Evolutionary conservation across 2,329 filamentous ascomycete species (phyloP), one percentile per base, ranked within the genome.

Genomic region (Epichloe glyceriae): DNA sequence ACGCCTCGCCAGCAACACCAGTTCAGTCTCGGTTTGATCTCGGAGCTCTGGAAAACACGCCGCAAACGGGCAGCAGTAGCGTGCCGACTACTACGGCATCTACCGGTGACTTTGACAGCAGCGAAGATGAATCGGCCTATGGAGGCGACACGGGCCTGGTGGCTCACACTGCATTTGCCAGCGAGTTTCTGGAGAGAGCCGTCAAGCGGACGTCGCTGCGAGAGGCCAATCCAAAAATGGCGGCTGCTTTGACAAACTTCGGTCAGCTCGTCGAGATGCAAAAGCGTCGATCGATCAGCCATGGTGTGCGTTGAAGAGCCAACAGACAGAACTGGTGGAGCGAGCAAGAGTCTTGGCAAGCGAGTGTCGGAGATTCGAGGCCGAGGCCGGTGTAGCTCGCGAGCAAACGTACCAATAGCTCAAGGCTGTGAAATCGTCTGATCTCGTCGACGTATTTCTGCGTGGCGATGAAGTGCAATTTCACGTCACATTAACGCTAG

Each of bases 201-300:
- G 74, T 76, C 26, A 64, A 70, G 55, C 68, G 71, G 22, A 73
- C 73, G 1, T 68, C 74, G 0, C 62, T 76, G 3, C 65, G 67
- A 35, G 65, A 71, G 44, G 61, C 70, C 30, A 70, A 70, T 53
- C 71, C 76, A 2, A 73, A 73, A 59, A 78, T 80, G 66, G 68
- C 72, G 46, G 70, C 73, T 2, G 76, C 75, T 0, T 63, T 80
- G 17, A 66, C 70, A 38, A 74, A 72, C 19, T 65, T 80, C 12
- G 70, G 72, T 47, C 73, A 76, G 54, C 72, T 80, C 30, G 73
- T 78, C 45, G 63, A 70, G 48, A 69, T 78, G 63, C 73, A 77
- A 56, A 71, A 72, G 50, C 64, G 64, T 11, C 61, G 67, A 39
- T 64, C 64, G 33, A 65, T 66, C 35, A 65, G 64, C 20, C 65